A percentile compares a stretch with the other conserved stretches of the same genome.
phyloP scores from a whole-genome alignment of 106 monocot genomes.

The Acorus gramineus region DNA sequence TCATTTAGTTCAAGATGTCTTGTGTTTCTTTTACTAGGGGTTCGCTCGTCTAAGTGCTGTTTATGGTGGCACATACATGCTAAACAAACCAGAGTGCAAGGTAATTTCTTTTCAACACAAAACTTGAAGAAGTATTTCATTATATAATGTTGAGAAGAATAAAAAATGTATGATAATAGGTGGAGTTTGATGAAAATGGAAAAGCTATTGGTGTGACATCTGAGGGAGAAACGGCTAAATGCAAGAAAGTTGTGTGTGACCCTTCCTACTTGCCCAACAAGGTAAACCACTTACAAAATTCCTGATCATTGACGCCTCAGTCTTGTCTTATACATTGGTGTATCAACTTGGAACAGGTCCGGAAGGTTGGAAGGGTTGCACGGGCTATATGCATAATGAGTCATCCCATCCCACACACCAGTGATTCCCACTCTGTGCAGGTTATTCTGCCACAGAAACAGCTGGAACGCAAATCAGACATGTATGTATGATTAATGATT shows the following conservation, averaged over 20 bases:
- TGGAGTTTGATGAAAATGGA: constrained; percentile 70
- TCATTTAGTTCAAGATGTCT: background rate
- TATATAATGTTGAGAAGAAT: background rate
- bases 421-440: constrained; percentile 73
- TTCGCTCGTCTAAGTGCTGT: constrained; percentile 92
- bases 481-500: constrained; percentile 28
- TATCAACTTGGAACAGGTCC: constrained; percentile 36
- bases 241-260: constrained; percentile 81
- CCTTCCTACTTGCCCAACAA: constrained; percentile 74
- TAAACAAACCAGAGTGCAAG: constrained; percentile 88
- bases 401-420: constrained; percentile 71
- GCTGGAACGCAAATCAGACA: constrained; percentile 67
- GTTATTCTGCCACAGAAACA: constrained; percentile 88
- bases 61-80: constrained; percentile 93
- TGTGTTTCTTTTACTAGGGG: constrained; percentile 21
- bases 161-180: constrained; percentile 20
- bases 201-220: constrained; percentile 72
- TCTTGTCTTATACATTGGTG: background rate
- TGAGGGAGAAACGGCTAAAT: constrained; percentile 73
- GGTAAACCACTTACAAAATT: constrained; percentile 20
- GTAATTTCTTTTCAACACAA: constrained; percentile 8
- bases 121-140: too few species aligned
- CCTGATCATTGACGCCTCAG: too few species aligned
- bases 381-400: constrained; percentile 85
- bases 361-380: constrained; percentile 73